Percentiles rank a stretch among this genome's conserved stretches.
Conservation (phyloP, 2,329 filamentous ascomycete species). For the Aureobasidium namibiae region DNA sequence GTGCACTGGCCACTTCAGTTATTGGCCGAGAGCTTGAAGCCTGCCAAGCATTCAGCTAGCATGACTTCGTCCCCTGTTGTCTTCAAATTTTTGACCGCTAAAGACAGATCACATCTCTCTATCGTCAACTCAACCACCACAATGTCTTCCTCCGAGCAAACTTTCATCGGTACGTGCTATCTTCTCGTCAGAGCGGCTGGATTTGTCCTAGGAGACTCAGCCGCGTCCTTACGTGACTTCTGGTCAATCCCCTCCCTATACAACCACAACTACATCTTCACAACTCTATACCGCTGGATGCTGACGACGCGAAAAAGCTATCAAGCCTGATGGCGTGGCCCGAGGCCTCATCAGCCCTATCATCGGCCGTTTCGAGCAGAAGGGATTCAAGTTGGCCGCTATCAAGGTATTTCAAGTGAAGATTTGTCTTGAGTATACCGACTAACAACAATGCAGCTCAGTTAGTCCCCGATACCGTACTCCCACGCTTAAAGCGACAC, state of each 20-base stretch:
- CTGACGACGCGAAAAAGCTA: conserved; percentile 49
- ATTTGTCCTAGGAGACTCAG: neutral
- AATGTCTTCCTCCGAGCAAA: conserved; percentile 68
- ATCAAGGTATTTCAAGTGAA: conserved; percentile 97
- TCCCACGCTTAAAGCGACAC: too few relatives aligned
- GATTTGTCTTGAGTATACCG: too few relatives aligned
- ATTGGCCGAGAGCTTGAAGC: too few relatives aligned
- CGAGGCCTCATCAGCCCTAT: conserved; percentile 97
- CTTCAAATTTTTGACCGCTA: too few relatives aligned
- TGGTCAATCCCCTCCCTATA: neutral
- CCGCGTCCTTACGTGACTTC: neutral
- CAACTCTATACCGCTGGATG: neutral
- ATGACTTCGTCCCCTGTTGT: too few relatives aligned
- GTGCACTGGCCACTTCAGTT: too few relatives aligned
- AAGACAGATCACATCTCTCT: conserved; percentile 17
- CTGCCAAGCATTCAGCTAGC: too few relatives aligned
- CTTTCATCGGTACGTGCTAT: conserved; percentile 43
- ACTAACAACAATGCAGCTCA: neutral
- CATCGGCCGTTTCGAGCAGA: conserved; percentile 95
- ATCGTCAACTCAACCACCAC: conserved; percentile 1
- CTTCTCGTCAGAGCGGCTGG: too few relatives aligned
- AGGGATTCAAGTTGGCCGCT: conserved; percentile 96
- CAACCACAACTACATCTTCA: too few relatives aligned
- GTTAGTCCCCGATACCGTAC: neutral
- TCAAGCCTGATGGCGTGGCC: conserved; percentile 97